Conservation (phyloP, 2,329 filamentous ascomycete genomes). For the Scopulariopsis brevicaulis region DNA sequence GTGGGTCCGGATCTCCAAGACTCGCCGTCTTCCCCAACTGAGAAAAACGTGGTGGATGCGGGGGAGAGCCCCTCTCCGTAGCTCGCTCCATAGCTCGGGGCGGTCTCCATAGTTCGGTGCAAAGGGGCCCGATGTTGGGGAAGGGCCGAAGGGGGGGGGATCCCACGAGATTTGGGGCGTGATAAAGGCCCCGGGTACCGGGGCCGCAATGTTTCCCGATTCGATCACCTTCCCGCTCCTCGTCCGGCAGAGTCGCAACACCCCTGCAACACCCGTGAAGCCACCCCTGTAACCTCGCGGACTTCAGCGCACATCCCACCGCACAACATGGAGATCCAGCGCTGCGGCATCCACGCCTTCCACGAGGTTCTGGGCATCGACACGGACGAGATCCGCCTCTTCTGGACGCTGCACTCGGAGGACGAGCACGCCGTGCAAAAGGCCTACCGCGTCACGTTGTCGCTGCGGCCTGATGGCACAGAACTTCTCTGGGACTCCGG, state of each 20-base stretch:
- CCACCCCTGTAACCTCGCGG: too few species aligned
- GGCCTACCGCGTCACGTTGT: conserved; percentile 15
- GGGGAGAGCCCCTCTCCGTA: too few species aligned
- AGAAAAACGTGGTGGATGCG: too few species aligned
- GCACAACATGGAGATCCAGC: conserved; percentile 14
- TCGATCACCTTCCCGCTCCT: not conserved
- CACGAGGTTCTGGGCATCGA: conserved; percentile 25
- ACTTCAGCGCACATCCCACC: not conserved
- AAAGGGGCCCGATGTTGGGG: too few species aligned
- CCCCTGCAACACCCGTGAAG: too few species aligned
- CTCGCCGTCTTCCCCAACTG: too few species aligned
- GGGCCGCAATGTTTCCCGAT: too few species aligned
- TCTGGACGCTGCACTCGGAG: conserved; percentile 18
- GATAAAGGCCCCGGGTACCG: not conserved
- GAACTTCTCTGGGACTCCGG: conserved; percentile 10
- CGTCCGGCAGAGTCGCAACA: too few species aligned
- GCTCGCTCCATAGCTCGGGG: too few species aligned
- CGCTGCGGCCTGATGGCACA: not conserved
- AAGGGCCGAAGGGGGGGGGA: too few species aligned
- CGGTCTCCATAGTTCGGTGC: too few species aligned
- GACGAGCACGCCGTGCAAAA: conserved; percentile 17
- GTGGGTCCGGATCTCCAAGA: too few species aligned
- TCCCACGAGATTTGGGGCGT: not conserved
- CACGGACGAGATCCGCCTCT: conserved; percentile 21
- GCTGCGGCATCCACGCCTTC: conserved; percentile 25